These are phyloP conservation scores for Cucumis melo DNA, from an alignment of 306 rosid genomes.

Conservation along the genomic window DNA sequence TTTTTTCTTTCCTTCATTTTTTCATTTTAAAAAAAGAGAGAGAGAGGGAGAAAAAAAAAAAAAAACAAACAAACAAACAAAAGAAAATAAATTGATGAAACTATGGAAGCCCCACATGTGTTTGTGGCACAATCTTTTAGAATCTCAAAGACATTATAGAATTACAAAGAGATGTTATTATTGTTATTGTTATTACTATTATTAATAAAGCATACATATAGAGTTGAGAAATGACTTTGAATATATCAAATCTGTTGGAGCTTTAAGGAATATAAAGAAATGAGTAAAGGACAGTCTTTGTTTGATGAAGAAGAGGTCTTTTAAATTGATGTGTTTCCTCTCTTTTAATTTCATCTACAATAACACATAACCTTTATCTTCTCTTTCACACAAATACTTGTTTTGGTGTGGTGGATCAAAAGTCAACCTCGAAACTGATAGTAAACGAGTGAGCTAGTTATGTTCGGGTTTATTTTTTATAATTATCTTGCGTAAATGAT, in stretches of 20 bases:
- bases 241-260: background rate
- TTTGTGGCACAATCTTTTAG: constrained; percentile 4
- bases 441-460: too few relatives aligned
- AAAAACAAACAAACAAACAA: too few relatives aligned
- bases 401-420: too few relatives aligned
- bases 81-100: background rate
- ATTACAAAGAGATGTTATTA: background rate
- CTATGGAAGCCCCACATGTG: constrained; percentile 1
- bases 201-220: background rate
- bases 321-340: background rate
- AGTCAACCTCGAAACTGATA: too few relatives aligned
- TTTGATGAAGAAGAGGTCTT: background rate
- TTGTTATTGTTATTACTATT: background rate
- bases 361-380: background rate
- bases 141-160: background rate
- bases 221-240: background rate
- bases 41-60: too few relatives aligned
- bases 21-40: background rate
- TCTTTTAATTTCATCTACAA: background rate
- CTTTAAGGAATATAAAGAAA: background rate
- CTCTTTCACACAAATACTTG: too few relatives aligned
- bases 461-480: too few relatives aligned
- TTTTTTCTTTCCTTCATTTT: background rate
- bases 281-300: background rate
- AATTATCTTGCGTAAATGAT: too few relatives aligned